Percentiles rank a stretch among this genome's conserved stretches.
These are phyloP conservation scores for Physaria fendleri DNA, from an alignment of 345 rosid species.

Conservation along the genomic window DNA sequence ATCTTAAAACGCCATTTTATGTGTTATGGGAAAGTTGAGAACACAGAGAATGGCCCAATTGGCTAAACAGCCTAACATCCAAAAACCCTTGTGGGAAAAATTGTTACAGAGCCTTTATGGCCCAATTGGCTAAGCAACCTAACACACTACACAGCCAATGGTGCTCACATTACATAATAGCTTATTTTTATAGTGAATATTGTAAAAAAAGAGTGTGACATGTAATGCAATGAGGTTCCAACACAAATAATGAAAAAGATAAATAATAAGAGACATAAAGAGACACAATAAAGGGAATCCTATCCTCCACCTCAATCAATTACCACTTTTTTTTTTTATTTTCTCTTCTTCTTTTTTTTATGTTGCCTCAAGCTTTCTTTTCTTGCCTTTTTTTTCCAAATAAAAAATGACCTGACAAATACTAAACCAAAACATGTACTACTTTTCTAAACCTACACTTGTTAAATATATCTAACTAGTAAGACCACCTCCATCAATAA, in stretches of 20 bases:
- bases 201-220: background rate
- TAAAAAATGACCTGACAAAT: background rate
- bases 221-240: conserved; percentile 1
- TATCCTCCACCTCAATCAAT: conserved; percentile 29
- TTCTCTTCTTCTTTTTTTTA: conserved; percentile 14
- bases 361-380: background rate
- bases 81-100: too few species aligned
- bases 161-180: background rate
- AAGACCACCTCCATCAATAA: too few species aligned
- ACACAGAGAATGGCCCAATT: too few species aligned
- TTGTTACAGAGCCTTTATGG: too few species aligned
- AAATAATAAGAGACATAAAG: conserved; percentile 28
- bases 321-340: conserved; percentile 26
- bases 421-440: background rate
- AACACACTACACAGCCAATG: too few species aligned
- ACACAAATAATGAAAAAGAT: conserved; percentile 1
- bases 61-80: too few species aligned
- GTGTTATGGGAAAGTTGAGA: too few species aligned
- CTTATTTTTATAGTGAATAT: background rate
- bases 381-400: background rate
- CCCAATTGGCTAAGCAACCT: too few species aligned
- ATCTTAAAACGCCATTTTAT: too few species aligned
- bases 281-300: conserved; percentile 31
- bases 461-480: background rate
- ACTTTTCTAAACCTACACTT: background rate